These are phyloP conservation scores for California macrophylla DNA, from an alignment of 441 rosid genomes.

Conservation along the genomic window DNA sequence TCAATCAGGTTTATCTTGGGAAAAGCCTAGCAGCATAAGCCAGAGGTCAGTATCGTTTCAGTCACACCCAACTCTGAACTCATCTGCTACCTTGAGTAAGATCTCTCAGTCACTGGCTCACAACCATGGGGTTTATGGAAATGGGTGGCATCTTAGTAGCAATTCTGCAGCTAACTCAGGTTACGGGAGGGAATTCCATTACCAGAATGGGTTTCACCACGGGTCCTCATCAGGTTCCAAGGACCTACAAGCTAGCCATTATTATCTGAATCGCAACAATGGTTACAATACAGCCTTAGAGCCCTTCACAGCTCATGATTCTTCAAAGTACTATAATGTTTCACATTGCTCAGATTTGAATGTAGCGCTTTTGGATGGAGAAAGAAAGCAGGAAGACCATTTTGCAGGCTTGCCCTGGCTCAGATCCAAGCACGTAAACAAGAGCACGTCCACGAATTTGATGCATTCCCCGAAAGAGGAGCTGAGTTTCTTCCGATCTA, in stretches of 20 bases:
- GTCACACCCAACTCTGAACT: constrained; percentile 37
- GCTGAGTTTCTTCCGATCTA: constrained; percentile 34
- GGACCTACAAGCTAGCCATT: constrained; percentile 29
- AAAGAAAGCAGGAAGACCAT: constrained; percentile 33
- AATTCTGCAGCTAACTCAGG: constrained; percentile 35
- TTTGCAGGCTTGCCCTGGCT: constrained; percentile 55
- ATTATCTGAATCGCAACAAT: constrained; percentile 32
- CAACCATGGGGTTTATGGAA: constrained; percentile 39
- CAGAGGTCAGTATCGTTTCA: constrained; percentile 48
- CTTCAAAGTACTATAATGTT: constrained; percentile 26
- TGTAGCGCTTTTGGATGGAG: constrained; percentile 35
- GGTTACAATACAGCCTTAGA: constrained; percentile 27
- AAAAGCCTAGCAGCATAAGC: constrained; percentile 40
- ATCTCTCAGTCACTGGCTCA: constrained; percentile 36
- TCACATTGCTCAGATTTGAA: constrained; percentile 43
- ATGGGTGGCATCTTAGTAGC: constrained; percentile 40
- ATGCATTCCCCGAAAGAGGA: constrained; percentile 37
- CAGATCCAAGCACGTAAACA: constrained; percentile 35
- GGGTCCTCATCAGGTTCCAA: constrained; percentile 60
- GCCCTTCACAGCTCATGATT: constrained; percentile 19
- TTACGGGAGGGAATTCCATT: constrained; percentile 31
- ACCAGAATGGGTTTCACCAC: constrained; percentile 44
- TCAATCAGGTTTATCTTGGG: constrained; percentile 45
- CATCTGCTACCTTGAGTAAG: constrained; percentile 40
- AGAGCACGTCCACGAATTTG: constrained; percentile 19